Conservation (phyloP, 495 filamentous ascomycete genomes). For the Aspergillus campestris region DNA sequence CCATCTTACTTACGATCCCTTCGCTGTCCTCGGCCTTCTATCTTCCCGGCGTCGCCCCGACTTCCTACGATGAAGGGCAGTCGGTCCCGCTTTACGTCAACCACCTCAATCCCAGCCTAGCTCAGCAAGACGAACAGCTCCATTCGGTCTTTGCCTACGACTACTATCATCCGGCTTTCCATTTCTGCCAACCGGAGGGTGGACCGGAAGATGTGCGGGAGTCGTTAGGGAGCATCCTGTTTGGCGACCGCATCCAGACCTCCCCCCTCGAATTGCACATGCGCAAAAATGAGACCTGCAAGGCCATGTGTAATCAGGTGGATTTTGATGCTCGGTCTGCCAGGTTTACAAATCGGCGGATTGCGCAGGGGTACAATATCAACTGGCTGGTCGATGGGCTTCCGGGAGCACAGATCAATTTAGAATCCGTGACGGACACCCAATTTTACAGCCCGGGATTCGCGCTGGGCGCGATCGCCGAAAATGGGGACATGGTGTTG, state of each 20-base stretch:
- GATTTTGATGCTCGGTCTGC: slow-evolving; percentile 61
- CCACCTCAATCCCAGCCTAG: slow-evolving; percentile 76
- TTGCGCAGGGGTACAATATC: slow-evolving; percentile 73
- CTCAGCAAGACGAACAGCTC: slow-evolving; percentile 62
- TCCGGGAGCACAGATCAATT: slow-evolving; percentile 72
- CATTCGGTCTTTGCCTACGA: slow-evolving; percentile 91
- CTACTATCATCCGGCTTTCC: slow-evolving; percentile 83
- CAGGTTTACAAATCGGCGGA: slow-evolving; percentile 72
- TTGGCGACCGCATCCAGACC: slow-evolving; percentile 90
- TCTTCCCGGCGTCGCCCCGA: slow-evolving; percentile 92
- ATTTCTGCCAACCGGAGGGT: slow-evolving; percentile 72
- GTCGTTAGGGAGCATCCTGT: slow-evolving; percentile 90
- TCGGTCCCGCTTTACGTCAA: slow-evolving; percentile 89
- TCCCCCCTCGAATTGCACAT: slow-evolving; percentile 85
- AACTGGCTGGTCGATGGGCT: slow-evolving; percentile 96
- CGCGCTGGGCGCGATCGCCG: slow-evolving; percentile 58
- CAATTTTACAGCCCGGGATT: slow-evolving; percentile 86
- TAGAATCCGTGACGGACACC: slow-evolving; percentile 61
- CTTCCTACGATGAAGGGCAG: slow-evolving; percentile 68
- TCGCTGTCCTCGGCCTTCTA: slow-evolving; percentile 73
- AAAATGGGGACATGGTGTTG: slow-evolving; percentile 49
- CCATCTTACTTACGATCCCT: slow-evolving; percentile 25
- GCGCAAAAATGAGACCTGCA: slow-evolving; percentile 77
- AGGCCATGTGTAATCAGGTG: slow-evolving; percentile 57
- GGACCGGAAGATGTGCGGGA: slow-evolving; percentile 70